Conservation (phyloP, 2,329 filamentous ascomycete genomes). For the Colletotrichum cordylinicola region DNA sequence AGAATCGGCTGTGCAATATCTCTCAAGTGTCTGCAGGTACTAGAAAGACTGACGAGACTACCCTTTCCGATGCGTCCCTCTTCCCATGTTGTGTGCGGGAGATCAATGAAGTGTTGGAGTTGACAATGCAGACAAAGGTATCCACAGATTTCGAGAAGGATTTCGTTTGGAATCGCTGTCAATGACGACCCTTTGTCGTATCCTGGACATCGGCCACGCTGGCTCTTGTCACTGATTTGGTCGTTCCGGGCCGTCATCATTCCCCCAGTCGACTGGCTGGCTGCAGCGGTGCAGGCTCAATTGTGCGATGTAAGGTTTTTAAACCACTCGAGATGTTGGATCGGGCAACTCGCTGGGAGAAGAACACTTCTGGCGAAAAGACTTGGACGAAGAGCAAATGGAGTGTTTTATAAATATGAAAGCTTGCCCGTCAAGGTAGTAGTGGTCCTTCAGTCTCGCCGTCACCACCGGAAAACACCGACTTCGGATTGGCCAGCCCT, state of each 20-base stretch:
- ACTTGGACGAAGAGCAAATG: rapidly evolving
- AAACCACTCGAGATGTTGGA: not conserved
- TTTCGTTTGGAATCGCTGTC: not conserved
- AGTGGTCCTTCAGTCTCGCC: not conserved
- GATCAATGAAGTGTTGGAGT: not conserved
- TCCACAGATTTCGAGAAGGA: not conserved
- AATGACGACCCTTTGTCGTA: not conserved
- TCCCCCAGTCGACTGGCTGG: not conserved
- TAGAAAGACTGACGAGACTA: not conserved
- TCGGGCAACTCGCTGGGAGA: not conserved
- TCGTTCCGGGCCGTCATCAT: not conserved
- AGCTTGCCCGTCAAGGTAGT: not conserved
- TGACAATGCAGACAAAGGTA: not conserved
- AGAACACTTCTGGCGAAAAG: not conserved
- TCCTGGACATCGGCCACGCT: not conserved
- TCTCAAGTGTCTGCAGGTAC: not conserved
- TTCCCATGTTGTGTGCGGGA: not conserved
- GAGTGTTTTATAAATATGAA: not conserved
- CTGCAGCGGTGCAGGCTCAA: not conserved
- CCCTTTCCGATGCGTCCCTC: not conserved
- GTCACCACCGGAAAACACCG: not conserved
- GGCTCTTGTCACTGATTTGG: not conserved
- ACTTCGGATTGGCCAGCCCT: not conserved
- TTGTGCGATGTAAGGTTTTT: not conserved
- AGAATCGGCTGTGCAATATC: not conserved